Base-by-base conservation (phyloP, 371 early-diverging fungal genomes). In the Mortierella sp. region DNA sequence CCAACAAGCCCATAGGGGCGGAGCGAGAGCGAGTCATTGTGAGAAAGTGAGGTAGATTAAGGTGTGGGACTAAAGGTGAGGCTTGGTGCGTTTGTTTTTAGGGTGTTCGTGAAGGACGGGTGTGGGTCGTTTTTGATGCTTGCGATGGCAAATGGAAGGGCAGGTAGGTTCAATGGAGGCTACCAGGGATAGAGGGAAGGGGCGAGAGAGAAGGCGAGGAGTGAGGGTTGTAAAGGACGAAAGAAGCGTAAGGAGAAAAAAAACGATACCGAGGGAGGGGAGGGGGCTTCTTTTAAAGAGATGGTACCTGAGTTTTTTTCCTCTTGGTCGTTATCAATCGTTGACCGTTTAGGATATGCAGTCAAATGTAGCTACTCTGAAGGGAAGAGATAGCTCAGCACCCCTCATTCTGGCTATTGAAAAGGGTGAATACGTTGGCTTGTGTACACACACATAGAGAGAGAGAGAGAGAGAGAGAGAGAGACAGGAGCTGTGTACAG, bases 181-280 rank as follows among this genome's bases (percentile, higher is more conserved):
- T 64, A 64, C 67, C 50, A 50, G 50, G 50, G 50, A 50, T 40
- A 6, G 43, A 40, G 43, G 43, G 43, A 50, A 50, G 50, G 16
- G 1, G 31, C 4, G 31, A 34, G 34, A 31, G 61, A 21, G 67
- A 50, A 34, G 9, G 67, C 8, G 8, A 21, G 3, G 64, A 21
- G 34, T 37, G 24, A 34, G 24, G 21, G 8, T 50, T 14, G 50
- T 9, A 21, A 64, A 2, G 40, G 67, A 64, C 67, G 67, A 37
- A 40, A 34, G 67, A 64, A 50, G 67, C 67, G 67, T 64, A 37
- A 64, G 67, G 67, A 64, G 37, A 64, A 64, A 64, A 64, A 34
- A 64, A 64, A 61, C 0, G 50, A 16, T 50, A 50, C 50, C 50
- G 50, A 50, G 50, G 67, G 37, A 21, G 50, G 50, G 16, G 50